Evolutionary conservation across 2,329 filamentous ascomycete genomes (phyloP).

Genomic region (Pyrenophora graminea): DNA sequence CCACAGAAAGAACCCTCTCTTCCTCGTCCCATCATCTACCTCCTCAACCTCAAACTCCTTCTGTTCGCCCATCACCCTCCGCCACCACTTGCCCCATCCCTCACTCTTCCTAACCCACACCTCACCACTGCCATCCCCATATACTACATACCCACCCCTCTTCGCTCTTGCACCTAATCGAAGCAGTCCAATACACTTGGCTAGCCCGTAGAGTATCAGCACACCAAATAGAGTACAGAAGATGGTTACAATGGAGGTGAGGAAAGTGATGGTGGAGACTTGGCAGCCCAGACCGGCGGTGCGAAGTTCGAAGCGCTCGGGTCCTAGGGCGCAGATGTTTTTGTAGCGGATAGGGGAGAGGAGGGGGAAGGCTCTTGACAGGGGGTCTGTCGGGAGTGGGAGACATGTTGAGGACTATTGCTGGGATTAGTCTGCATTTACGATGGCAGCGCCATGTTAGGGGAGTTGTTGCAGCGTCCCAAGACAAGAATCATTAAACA

Average conservation of each 20-base stretch:
- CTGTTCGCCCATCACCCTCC: conserved; percentile 23
- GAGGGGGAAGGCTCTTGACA: conserved; percentile 46
- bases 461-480: not conserved
- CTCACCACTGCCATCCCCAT: conserved; percentile 33
- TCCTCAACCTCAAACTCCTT: conserved; percentile 33
- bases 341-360: conserved; percentile 46
- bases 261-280: conserved; percentile 53
- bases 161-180: conserved; percentile 18
- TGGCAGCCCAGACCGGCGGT: conserved; percentile 52
- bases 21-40: conserved; percentile 32
- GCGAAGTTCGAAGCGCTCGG: conserved; percentile 53
- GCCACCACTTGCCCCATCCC: conserved; percentile 39
- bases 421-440: not conserved
- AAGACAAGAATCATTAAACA: not conserved
- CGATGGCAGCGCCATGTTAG: too few species aligned
- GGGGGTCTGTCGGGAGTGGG: conserved; percentile 44
- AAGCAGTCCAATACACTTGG: conserved; percentile 21
- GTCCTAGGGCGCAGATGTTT: conserved; percentile 41
- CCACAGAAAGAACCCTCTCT: conserved; percentile 32
- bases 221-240: conserved; percentile 49
- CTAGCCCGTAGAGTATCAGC: conserved; percentile 39
- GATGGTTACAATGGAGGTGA: conserved; percentile 51
- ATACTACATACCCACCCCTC: conserved; percentile 35
- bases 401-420: conserved; percentile 50
- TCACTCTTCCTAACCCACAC: conserved; percentile 38